Evolutionary conservation across 2,329 filamentous ascomycete genomes (phyloP).

Genomic region (Microascus cirrosus): DNA sequence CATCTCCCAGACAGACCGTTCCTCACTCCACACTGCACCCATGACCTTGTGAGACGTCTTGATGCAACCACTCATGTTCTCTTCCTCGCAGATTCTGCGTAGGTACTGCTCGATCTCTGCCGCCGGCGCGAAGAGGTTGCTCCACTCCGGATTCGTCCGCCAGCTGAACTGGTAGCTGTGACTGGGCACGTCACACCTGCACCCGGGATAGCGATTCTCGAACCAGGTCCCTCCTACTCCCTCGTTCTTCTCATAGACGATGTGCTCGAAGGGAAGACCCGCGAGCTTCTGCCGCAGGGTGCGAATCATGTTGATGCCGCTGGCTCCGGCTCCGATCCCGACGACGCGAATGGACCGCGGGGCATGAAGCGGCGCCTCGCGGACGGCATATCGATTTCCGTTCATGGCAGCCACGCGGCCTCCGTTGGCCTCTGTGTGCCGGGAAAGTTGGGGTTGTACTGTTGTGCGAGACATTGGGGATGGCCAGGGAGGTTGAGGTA

Average conservation of each 20-base stretch:
- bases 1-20: constrained; percentile 28
- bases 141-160: constrained; percentile 48
- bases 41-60: constrained; percentile 29
- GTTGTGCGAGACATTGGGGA: not conserved
- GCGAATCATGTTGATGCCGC: constrained; percentile 21
- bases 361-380: constrained; percentile 4
- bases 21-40: constrained; percentile 32
- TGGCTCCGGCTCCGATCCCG: constrained; percentile 17
- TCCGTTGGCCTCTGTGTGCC: constrained; percentile 3
- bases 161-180: constrained; percentile 55
- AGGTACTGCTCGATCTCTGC: constrained; percentile 47
- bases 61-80: constrained; percentile 30
- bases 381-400: constrained; percentile 2
- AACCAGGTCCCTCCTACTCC: constrained; percentile 47
- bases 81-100: constrained; percentile 32
- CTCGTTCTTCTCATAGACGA: constrained; percentile 45
- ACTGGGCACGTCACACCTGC: constrained; percentile 43
- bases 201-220: constrained; percentile 48
- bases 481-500: not conserved
- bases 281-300: constrained; percentile 29
- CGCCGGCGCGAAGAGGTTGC: constrained; percentile 41
- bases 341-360: constrained; percentile 13
- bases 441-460: constrained; percentile 2
- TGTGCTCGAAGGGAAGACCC: constrained; percentile 26
- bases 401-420: not conserved